Base-by-base conservation (phyloP, 2,329 filamentous ascomycete species). In the Fusarium hostae region DNA sequence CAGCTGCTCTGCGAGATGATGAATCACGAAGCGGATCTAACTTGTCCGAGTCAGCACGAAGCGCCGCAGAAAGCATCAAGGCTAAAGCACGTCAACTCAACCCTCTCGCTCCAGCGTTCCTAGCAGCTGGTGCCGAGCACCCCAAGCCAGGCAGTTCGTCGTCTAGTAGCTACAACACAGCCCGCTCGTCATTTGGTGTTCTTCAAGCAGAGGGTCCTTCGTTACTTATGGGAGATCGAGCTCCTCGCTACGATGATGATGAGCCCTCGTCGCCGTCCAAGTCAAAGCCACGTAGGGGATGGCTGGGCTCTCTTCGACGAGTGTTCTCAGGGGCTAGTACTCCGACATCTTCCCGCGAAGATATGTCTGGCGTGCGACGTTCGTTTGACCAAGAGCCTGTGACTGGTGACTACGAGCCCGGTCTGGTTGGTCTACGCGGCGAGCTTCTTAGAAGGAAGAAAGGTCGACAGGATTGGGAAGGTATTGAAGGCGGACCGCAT, bases 251-350 rank as follows among this genome's bases (percentile, higher is more conserved):
- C 10, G 81, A 84, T 13, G 79, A 82, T 9, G 78, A 81, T 24
- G 79, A 79, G 24, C 83, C 86, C 3, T 84, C 87, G 1, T 88
- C 87, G 56, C 85, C 90, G 24, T 88, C 88, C 77, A 86, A 90
- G 81, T 81, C 76, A 16, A 90, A 89, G 76, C 82, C 85, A 44
- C 81, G 85, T 7, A 82, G 86, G n/a, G 87, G 87, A 28, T 93
- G 91, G 90, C 82, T 94, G 15, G 91, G 91, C 26, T 92, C 89
- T 51, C 79, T 94, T 24, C 86, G 88, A 22, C 86, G 91, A 40
- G 90, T 91, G 15, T 88, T 93, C 45, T 81, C 79, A 55, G 85
- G 81, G 43, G 86, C 86, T 12, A 75, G 75, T 30, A 76, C 77
- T 20, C 74, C 75, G 28, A 73, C 62, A 16, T 77, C 73, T 6